Conservation (phyloP, 352 stramenopile species). For the Pythium chondricola region DNA sequence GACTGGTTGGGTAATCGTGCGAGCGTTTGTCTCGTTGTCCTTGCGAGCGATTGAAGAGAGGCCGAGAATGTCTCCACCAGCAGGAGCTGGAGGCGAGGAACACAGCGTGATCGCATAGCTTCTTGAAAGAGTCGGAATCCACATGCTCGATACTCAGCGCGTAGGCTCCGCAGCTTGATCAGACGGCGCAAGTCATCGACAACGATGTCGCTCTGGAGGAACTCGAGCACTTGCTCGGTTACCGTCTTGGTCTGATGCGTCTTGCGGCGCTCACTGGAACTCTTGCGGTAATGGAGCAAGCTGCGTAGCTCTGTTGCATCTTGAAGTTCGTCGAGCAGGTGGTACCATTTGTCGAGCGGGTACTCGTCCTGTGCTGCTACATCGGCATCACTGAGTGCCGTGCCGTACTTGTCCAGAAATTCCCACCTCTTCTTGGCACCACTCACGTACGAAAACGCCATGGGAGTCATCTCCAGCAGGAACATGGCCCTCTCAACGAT, state of each 20-base stretch:
- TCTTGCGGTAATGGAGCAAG: slow-evolving; percentile 67
- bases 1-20: not conserved
- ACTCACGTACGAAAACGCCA: slow-evolving; percentile 69
- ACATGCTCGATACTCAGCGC: slow-evolving; percentile 34
- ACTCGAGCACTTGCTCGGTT: slow-evolving; percentile 79
- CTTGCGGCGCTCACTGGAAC: slow-evolving; percentile 60
- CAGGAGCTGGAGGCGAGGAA: slow-evolving; percentile 21
- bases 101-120: slow-evolving; percentile 23
- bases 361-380: slow-evolving; percentile 15
- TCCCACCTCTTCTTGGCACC: slow-evolving; percentile 64
- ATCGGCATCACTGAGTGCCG: slow-evolving; percentile 34
- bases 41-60: slow-evolving; percentile 34
- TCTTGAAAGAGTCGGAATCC: slow-evolving; percentile 43
- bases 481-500: slow-evolving; percentile 66
- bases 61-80: slow-evolving; percentile 43
- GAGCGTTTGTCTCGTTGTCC: slow-evolving; percentile 22
- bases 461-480: slow-evolving; percentile 62
- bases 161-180: slow-evolving; percentile 38
- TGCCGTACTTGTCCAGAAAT: slow-evolving; percentile 65
- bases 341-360: slow-evolving; percentile 75
- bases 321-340: slow-evolving; percentile 70
- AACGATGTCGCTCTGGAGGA: slow-evolving; percentile 79
- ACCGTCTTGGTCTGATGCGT: slow-evolving; percentile 50
- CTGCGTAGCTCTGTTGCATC: slow-evolving; percentile 64
- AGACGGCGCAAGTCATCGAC: slow-evolving; percentile 40